A percentile compares a stretch with the other conserved stretches of the same genome.
Evolutionary conservation across 75 land plant species (phyloP).

Genomic region (Isoetes taiwanensis): DNA sequence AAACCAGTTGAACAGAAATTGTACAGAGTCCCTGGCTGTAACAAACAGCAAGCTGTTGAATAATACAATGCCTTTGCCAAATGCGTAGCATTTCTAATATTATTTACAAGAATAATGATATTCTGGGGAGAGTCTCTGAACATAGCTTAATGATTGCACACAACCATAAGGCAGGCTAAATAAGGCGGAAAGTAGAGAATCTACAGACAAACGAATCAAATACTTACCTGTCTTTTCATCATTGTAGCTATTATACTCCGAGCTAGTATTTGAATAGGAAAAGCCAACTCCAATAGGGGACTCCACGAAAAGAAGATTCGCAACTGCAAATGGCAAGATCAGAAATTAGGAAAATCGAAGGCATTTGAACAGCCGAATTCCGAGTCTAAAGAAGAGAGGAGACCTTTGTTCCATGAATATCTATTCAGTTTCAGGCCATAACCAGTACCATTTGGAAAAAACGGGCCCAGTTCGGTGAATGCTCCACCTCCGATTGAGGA

Average conservation of each 20-base stretch:
- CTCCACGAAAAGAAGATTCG: conserved; percentile 23
- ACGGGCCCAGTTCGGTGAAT: neutral
- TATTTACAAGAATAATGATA: neutral
- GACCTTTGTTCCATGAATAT: conserved; percentile 5
- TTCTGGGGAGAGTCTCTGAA: neutral
- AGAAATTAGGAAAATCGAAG: no score
- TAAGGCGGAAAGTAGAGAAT: no score
- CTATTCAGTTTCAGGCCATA: neutral
- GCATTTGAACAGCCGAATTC: no score
- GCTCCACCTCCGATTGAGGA: conserved; percentile 5
- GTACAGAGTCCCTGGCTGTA: conserved; percentile 12
- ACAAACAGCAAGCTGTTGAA: no score
- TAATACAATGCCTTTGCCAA: conserved; percentile 9
- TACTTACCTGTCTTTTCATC: conserved; percentile 26
- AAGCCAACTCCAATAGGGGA: conserved; percentile 34
- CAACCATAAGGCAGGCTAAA: no score
- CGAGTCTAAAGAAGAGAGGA: no score
- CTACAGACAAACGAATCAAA: no score
- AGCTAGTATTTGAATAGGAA: conserved; percentile 25
- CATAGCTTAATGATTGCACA: neutral
- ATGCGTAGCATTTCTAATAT: neutral
- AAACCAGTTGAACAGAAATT: conserved; percentile 58
- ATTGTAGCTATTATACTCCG: conserved; percentile 13
- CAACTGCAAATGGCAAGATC: no score
- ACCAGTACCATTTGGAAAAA: conserved; percentile 4